Conservation (phyloP, 495 filamentous ascomycete species). For the Daldinia bambusicola region DNA sequence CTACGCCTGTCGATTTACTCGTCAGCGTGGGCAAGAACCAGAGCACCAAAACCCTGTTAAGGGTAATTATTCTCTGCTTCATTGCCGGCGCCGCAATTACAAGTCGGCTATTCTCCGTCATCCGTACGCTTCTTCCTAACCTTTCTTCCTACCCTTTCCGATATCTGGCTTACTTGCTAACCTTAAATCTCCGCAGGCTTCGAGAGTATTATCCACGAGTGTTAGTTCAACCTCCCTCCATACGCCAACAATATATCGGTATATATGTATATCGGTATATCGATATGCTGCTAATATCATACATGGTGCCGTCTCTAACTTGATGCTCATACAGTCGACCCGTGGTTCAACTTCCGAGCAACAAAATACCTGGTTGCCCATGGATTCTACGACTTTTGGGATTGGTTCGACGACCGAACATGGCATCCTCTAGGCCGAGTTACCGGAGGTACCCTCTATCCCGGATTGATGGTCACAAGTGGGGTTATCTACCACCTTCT, state of each 20-base stretch:
- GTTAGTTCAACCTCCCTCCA: conserved; percentile 61
- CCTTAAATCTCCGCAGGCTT: conserved; percentile 70
- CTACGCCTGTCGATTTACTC: conserved; percentile 49
- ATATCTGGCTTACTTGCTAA: conserved; percentile 49
- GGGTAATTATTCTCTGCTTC: conserved; percentile 89
- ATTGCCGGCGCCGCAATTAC: conserved; percentile 94
- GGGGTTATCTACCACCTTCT: conserved; percentile 96
- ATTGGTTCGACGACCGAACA: conserved; percentile 99
- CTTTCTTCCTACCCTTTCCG: conserved; percentile 9
- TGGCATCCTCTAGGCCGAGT: conserved; percentile 99
- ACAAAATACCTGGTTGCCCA: conserved; percentile 96
- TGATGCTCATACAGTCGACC: conserved; percentile 77
- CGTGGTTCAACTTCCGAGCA: conserved; percentile 99
- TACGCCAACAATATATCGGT: not conserved
- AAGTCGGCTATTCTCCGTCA: conserved; percentile 97
- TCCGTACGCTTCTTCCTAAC: conserved; percentile 72
- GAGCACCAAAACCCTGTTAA: conserved; percentile 86
- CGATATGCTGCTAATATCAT: not conserved
- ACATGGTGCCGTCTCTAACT: conserved; percentile 29
- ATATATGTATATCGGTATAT: conserved; percentile 4
- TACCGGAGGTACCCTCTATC: conserved; percentile 97
- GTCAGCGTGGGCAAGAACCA: conserved; percentile 58
- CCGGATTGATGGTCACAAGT: conserved; percentile 99
- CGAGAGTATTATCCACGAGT: conserved; percentile 99
- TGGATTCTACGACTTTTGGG: conserved; percentile 99